A percentile compares a stretch with the other conserved stretches of the same genome.
Conservation (phyloP, 176 grass and related monocot species). For the Avena sativa region DNA sequence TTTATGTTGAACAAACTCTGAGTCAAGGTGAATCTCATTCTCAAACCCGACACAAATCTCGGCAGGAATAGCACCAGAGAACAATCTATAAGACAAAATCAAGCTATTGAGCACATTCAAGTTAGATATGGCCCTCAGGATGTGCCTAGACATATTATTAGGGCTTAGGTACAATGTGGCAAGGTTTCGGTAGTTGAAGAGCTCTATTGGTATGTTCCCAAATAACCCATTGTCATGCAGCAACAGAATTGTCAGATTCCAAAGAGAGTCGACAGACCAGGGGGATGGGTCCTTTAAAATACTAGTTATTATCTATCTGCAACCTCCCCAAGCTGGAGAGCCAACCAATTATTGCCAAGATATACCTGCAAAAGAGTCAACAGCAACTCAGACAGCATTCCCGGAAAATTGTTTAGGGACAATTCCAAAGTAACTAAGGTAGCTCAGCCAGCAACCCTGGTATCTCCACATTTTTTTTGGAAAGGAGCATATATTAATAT, state of each 20-base stretch:
- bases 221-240: slow-evolving; percentile 73
- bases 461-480: slow-evolving; percentile 49
- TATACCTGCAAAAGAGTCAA: too few relatives aligned
- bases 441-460: slow-evolving; percentile 68
- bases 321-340: slow-evolving; percentile 67
- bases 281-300: slow-evolving; percentile 69
- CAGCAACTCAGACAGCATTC: slow-evolving; percentile 45
- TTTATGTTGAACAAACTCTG: slow-evolving; percentile 91
- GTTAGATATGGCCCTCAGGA: slow-evolving; percentile 67
- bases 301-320: slow-evolving; percentile 67
- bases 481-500: too few relatives aligned
- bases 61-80: slow-evolving; percentile 70
- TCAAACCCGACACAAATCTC: slow-evolving; percentile 79
- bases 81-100: slow-evolving; percentile 61
- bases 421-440: slow-evolving; percentile 72
- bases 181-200: slow-evolving; percentile 80
- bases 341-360: slow-evolving; percentile 32
- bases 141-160: slow-evolving; percentile 65
- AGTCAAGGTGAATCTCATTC: slow-evolving; percentile 66
- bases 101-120: slow-evolving; percentile 72
- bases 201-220: slow-evolving; percentile 66
- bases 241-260: slow-evolving; percentile 79
- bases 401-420: slow-evolving; percentile 73
- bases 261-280: slow-evolving; percentile 58
- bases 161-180: slow-evolving; percentile 71